phyloP scores from a whole-genome alignment of 2,329 filamentous ascomycete genomes.

The Exophiala alcalophila region DNA sequence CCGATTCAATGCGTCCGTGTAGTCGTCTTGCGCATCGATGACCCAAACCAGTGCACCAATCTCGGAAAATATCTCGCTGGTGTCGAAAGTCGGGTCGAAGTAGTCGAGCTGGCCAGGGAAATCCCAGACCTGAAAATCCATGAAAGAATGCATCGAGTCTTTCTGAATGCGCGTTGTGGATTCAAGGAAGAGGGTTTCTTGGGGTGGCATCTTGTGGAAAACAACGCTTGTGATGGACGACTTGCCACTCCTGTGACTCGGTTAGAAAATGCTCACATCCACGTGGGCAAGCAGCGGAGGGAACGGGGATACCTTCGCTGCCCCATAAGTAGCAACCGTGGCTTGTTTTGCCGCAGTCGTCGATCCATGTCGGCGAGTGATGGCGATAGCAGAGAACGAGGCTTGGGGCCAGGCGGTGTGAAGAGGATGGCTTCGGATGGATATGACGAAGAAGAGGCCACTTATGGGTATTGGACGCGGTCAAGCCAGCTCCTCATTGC shows the following conservation, averaged over 20 bases:
- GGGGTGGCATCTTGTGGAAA: conserved; percentile 96
- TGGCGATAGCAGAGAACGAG: not conserved
- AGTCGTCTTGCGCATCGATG: conserved; percentile 97
- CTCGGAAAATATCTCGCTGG: conserved; percentile 81
- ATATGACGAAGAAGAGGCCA: conserved; percentile 1
- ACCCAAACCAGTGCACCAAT: conserved; percentile 97
- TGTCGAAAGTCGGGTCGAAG: conserved; percentile 82
- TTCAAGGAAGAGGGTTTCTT: conserved; percentile 92
- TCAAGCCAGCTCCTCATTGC: conserved; percentile 13
- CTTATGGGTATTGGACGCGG: conserved; percentile 1
- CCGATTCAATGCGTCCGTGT: conserved; percentile 82
- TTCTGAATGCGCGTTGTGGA: conserved; percentile 93
- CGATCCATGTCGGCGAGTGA: conserved; percentile 20
- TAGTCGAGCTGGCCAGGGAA: conserved; percentile 95
- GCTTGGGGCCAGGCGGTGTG: not conserved
- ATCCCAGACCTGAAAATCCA: conserved; percentile 99
- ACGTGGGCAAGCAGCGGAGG: no score
- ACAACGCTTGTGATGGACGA: conserved; percentile 98
- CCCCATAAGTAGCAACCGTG: conserved; percentile 88
- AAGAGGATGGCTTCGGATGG: not conserved
- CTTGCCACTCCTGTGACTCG: conserved; percentile 75
- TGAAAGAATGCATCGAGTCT: conserved; percentile 94
- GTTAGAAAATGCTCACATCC: not conserved
- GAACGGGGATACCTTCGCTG: conserved; percentile 69
- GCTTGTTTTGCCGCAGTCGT: conserved; percentile 63